Evolutionary conservation across 2,329 filamentous ascomycete genomes (phyloP).

Genomic region (Mycosphaerella arachidis): DNA sequence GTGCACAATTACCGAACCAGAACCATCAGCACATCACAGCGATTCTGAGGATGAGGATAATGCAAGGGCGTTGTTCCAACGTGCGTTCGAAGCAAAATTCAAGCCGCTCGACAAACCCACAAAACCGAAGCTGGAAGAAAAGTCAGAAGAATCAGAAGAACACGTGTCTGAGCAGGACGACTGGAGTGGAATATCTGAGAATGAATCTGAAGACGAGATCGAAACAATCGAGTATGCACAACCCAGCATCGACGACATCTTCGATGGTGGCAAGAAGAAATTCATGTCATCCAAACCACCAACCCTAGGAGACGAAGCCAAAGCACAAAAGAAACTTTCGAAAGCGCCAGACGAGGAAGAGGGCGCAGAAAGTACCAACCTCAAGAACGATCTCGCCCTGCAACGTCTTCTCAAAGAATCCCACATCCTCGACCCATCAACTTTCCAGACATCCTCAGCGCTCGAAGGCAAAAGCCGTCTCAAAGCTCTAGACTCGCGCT

Average conservation of each 20-base stretch:
- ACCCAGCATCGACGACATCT: constrained; percentile 32
- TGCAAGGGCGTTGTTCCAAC: constrained; percentile 70
- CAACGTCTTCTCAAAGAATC: constrained; percentile 89
- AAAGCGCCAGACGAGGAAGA: constrained; percentile 40
- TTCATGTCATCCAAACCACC: constrained; percentile 65
- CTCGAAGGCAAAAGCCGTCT: constrained; percentile 66
- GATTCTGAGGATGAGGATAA: constrained; percentile 37
- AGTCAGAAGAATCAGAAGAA: constrained; percentile 23
- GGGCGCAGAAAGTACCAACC: constrained; percentile 57
- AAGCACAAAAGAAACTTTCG: constrained; percentile 24
- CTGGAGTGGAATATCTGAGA: constrained; percentile 61
- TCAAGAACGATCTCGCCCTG: constrained; percentile 88
- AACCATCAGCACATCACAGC: constrained; percentile 1
- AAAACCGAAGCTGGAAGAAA: constrained; percentile 27
- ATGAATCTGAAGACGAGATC: constrained; percentile 38
- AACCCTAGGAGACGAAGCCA: constrained; percentile 27
- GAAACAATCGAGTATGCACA: constrained; percentile 41
- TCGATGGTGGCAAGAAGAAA: constrained; percentile 58
- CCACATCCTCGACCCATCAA: constrained; percentile 67
- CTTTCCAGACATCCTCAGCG: constrained; percentile 45
- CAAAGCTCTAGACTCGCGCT: constrained; percentile 76
- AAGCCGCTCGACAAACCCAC: constrained; percentile 50
- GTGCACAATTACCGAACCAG: constrained; percentile 29
- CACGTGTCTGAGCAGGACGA: constrained; percentile 26
- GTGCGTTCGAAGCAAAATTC: constrained; percentile 86